phyloP scores from a whole-genome alignment of 371 early-diverging fungal species.

The Blakeslea trispora region DNA sequence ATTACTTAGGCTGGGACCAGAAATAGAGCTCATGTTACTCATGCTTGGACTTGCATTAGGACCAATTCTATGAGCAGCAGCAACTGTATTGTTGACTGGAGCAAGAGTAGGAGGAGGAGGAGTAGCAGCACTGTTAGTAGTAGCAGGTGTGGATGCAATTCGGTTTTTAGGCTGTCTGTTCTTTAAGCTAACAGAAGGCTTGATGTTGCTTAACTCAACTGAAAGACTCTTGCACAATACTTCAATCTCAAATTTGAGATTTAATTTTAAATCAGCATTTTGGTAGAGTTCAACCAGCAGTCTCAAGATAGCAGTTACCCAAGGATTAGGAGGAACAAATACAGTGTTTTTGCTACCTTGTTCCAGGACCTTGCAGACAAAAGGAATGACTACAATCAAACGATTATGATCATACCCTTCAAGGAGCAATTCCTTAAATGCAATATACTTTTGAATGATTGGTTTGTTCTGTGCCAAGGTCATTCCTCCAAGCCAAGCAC shows the following conservation, averaged over 20 bases:
- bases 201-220: slow-evolving; percentile 70
- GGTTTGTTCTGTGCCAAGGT: slow-evolving; percentile 94
- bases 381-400: slow-evolving; percentile 95
- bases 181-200: slow-evolving; percentile 74
- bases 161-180: slow-evolving; percentile 58
- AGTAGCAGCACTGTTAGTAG: slow-evolving; percentile 28
- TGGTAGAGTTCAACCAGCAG: slow-evolving; percentile 92
- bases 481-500: slow-evolving; percentile 96
- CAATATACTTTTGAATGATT: slow-evolving; percentile 89
- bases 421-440: slow-evolving; percentile 90
- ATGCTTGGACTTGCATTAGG: too few species aligned
- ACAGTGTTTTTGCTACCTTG: slow-evolving; percentile 82
- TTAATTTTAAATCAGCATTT: slow-evolving; percentile 89
- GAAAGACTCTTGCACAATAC: slow-evolving; percentile 91
- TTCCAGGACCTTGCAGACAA: slow-evolving; percentile 96
- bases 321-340: slow-evolving; percentile 96
- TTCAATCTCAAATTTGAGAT: slow-evolving; percentile 96
- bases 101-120: slow-evolving; percentile 19
- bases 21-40: too few species aligned
- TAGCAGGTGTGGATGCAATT: slow-evolving; percentile 10
- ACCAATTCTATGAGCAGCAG: too few species aligned
- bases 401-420: slow-evolving; percentile 89
- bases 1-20: too few species aligned
- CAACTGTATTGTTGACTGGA: neutral
- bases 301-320: slow-evolving; percentile 94